phyloP scores from a whole-genome alignment of 129 eudicot genomes.

The Glebionis coronaria region DNA sequence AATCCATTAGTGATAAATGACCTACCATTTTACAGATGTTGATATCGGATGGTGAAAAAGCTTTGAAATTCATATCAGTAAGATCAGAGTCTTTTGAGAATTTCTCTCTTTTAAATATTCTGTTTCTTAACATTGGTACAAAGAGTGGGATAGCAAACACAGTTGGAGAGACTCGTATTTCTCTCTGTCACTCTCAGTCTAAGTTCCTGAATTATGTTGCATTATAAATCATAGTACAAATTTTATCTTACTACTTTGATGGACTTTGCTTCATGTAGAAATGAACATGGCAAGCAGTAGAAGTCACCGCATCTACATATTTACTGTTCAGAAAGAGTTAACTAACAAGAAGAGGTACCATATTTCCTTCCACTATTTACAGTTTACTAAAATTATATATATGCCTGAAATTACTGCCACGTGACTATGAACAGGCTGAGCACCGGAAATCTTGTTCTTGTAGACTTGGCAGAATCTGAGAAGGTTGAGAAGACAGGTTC shows the following conservation, averaged over 20 bases:
- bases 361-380: not conserved
- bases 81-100: conserved; percentile 25
- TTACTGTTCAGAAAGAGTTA: conserved; percentile 56
- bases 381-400: conserved; percentile 13
- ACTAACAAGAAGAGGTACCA: conserved; percentile 56
- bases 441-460: conserved; percentile 77
- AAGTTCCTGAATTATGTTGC: conserved; percentile 7
- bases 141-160: conserved; percentile 87
- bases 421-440: conserved; percentile 42
- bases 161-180: conserved; percentile 95
- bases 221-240: not conserved
- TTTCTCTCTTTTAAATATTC: conserved; percentile 5
- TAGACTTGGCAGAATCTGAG: conserved; percentile 97
- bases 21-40: conserved; percentile 49
- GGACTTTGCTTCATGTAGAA: conserved; percentile 42
- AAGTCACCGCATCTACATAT: conserved; percentile 83
- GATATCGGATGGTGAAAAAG: conserved; percentile 56
- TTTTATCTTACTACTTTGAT: not conserved
- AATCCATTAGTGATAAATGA: too few species aligned
- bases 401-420: conserved; percentile 15
- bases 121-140: conserved; percentile 29
- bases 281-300: conserved; percentile 91
- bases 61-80: conserved; percentile 60
- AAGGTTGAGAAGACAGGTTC: conserved; percentile 89
- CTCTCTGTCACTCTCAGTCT: conserved; percentile 15